Evolutionary conservation across 305 asterid genomes (phyloP).

Genomic region (Fraxinus velutina): DNA sequence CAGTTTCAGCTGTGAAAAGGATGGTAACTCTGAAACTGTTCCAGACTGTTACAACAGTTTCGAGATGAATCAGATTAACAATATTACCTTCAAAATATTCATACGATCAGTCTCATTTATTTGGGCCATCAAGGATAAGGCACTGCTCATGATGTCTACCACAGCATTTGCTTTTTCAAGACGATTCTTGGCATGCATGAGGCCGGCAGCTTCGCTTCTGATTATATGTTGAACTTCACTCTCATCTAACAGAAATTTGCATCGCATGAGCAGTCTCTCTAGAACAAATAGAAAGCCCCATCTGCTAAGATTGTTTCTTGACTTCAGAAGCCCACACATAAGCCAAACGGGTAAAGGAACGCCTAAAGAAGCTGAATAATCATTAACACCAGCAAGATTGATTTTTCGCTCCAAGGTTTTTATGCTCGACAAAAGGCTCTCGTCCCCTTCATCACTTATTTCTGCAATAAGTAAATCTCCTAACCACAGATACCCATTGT

Average conservation of each 20-base stretch:
- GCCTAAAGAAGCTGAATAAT: constrained; percentile 67
- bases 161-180: constrained; percentile 93
- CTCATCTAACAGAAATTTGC: constrained; percentile 96
- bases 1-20: constrained; percentile 12
- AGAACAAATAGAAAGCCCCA: constrained; percentile 88
- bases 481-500: constrained; percentile 94
- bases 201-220: constrained; percentile 50
- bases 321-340: constrained; percentile 92
- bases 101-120: constrained; percentile 88
- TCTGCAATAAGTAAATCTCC: constrained; percentile 91
- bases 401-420: constrained; percentile 74
- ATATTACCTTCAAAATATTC: constrained; percentile 84
- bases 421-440: constrained; percentile 66
- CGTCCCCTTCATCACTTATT: constrained; percentile 65
- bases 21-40: constrained; percentile 13
- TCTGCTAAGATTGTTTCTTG: constrained; percentile 63
- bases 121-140: constrained; percentile 93
- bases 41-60: constrained; percentile 12
- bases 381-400: constrained; percentile 67
- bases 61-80: not conserved
- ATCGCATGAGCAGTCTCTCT: constrained; percentile 94
- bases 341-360: constrained; percentile 92
- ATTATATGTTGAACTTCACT: constrained; percentile 68
- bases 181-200: constrained; percentile 51
- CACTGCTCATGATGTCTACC: constrained; percentile 88